These are phyloP conservation scores for Huntiella savannae DNA, from an alignment of 2,329 filamentous ascomycete species.

Conservation along the genomic window DNA sequence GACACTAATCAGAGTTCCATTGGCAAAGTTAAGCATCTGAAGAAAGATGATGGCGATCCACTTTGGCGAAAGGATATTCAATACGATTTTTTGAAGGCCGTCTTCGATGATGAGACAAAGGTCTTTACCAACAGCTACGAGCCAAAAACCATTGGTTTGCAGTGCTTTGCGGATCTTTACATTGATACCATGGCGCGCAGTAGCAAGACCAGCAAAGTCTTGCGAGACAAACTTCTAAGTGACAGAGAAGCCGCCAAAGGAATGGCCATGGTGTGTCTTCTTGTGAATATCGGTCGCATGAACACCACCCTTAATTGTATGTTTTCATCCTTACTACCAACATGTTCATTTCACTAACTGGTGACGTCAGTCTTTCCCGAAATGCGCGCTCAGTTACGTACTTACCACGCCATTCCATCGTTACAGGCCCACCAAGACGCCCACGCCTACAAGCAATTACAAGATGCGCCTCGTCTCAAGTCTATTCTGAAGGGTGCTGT, in stretches of 20 bases:
- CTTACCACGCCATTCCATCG: conserved; percentile 94
- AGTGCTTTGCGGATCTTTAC: conserved; percentile 86
- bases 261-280: conserved; percentile 97
- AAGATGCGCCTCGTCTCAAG: conserved; percentile 88
- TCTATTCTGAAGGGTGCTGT: conserved; percentile 94
- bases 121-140: conserved; percentile 92
- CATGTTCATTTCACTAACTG: neutral
- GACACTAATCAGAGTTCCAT: conserved; percentile 22
- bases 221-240: conserved; percentile 87
- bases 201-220: conserved; percentile 96
- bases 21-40: conserved; percentile 64
- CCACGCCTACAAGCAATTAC: conserved; percentile 91
- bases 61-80: conserved; percentile 79
- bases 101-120: conserved; percentile 53
- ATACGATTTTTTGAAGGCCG: conserved; percentile 62
- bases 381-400: conserved; percentile 93
- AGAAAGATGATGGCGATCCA: conserved; percentile 76
- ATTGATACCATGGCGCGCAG: conserved; percentile 97
- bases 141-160: conserved; percentile 34
- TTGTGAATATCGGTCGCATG: conserved; percentile 96
- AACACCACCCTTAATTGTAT: conserved; percentile 95
- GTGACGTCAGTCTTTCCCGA: conserved; percentile 69
- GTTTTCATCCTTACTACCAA: conserved; percentile 15
- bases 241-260: conserved; percentile 84
- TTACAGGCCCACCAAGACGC: conserved; percentile 88